A percentile compares a stretch with the other conserved stretches of the same genome.
phyloP scores from a whole-genome alignment of 305 asterid genomes.

The Lippia alba region DNA sequence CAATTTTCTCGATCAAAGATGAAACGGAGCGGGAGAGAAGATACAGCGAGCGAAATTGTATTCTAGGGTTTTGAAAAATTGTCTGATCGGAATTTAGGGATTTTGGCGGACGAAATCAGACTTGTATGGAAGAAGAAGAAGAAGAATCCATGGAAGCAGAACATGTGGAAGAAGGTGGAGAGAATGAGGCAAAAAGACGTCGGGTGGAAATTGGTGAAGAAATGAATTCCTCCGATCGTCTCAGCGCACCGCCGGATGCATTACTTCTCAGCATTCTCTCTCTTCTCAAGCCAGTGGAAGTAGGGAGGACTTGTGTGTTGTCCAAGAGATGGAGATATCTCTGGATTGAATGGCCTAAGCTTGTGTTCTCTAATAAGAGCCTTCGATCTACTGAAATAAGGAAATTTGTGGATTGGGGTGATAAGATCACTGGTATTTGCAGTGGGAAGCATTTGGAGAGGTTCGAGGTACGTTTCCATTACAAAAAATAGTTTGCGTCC shows the following conservation, averaged over 20 bases:
- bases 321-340: constrained; percentile 32
- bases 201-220: neutral
- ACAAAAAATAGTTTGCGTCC: neutral
- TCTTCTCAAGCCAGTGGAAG: neutral
- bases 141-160: too few species aligned
- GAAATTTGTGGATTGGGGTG: neutral
- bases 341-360: constrained; percentile 18
- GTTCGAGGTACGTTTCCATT: neutral
- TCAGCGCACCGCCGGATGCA: constrained; percentile 17
- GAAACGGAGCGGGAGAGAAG: neutral
- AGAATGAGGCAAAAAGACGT: neutral
- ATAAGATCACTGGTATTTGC: constrained; percentile 17
- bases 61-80: too few species aligned
- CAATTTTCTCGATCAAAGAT: too few species aligned
- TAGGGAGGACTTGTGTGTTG: constrained; percentile 18
- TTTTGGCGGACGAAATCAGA: too few species aligned
- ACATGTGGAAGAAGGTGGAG: neutral
- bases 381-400: neutral
- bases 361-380: neutral
- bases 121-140: too few species aligned
- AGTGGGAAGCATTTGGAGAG: neutral
- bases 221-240: constrained; percentile 7
- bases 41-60: too few species aligned
- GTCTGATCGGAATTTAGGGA: too few species aligned
- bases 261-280: constrained; percentile 16